phyloP scores from a whole-genome alignment of 331 rosid genomes.

The Rhamnella rubrinervis region DNA sequence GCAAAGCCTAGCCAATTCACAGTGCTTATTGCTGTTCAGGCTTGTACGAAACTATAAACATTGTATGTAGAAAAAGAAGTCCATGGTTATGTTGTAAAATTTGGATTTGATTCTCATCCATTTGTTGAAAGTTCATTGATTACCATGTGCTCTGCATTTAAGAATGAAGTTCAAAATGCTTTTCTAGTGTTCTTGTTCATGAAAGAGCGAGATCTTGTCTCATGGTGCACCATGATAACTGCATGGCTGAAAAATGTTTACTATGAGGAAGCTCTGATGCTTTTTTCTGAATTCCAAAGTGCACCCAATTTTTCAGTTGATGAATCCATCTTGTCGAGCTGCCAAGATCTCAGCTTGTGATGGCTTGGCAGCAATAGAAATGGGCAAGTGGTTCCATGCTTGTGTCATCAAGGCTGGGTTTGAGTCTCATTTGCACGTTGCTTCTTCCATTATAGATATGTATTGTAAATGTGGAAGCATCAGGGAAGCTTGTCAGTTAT shows the following conservation, averaged over 20 bases:
- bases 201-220: constrained; percentile 36
- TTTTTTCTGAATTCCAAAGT: constrained; percentile 28
- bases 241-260: constrained; percentile 46
- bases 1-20: constrained; percentile 41
- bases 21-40: constrained; percentile 29
- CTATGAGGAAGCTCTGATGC: constrained; percentile 39
- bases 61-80: constrained; percentile 32
- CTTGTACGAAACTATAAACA: constrained; percentile 33
- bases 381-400: constrained; percentile 48
- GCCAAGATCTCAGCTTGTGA: constrained; percentile 45
- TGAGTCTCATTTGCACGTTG: constrained; percentile 31
- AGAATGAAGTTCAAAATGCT: constrained; percentile 35
- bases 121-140: constrained; percentile 41
- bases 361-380: constrained; percentile 42
- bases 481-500: constrained; percentile 35
- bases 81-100: constrained; percentile 33
- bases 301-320: constrained; percentile 33
- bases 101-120: constrained; percentile 37
- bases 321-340: constrained; percentile 42
- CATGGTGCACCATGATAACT: constrained; percentile 44
- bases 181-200: constrained; percentile 31
- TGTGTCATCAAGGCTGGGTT: constrained; percentile 34
- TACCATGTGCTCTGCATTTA: constrained; percentile 35
- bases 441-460: constrained; percentile 46
- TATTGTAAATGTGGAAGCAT: constrained; percentile 45